These are phyloP conservation scores for Nicotiana knightiana DNA, from an alignment of 257 asterid species.

Conservation along the genomic window DNA sequence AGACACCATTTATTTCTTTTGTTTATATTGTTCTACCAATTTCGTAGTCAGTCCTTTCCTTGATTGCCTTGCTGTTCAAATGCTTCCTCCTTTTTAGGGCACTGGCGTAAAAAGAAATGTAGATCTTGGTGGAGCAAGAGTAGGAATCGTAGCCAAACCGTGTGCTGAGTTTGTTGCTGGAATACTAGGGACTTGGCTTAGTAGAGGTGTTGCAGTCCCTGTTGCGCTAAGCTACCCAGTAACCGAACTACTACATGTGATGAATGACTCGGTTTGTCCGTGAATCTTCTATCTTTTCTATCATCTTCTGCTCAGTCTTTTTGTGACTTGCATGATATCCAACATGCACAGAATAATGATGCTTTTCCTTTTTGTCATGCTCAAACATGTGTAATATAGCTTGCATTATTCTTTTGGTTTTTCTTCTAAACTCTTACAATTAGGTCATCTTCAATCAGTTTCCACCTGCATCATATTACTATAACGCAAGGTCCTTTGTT, in stretches of 20 bases:
- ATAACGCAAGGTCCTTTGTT: neutral
- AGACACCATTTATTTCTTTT: neutral
- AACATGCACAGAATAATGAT: no score
- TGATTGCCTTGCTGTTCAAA: neutral
- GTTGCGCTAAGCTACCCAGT: constrained; percentile 95
- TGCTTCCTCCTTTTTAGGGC: constrained; percentile 30
- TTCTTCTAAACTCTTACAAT: no score
- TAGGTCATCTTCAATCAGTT: neutral
- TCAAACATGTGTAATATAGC: neutral
- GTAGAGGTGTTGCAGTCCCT: constrained; percentile 93
- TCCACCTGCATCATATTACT: no score
- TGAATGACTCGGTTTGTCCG: constrained; percentile 71
- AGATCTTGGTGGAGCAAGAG: constrained; percentile 53
- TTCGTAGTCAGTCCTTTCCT: neutral
- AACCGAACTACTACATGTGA: constrained; percentile 76
- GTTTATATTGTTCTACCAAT: neutral
- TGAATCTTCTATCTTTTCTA: constrained; percentile 2
- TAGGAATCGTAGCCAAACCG: constrained; percentile 89
- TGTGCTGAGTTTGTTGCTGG: constrained; percentile 86
- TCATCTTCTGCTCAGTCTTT: neutral
- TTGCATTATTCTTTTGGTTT: neutral
- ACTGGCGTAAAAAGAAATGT: constrained; percentile 27
- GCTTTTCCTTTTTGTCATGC: neutral
- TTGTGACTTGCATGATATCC: neutral
- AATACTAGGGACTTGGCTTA: constrained; percentile 76